Evolutionary conservation across 768 basidiomycete genomes (phyloP).

Genomic region (Kwoniella mangroviensis): DNA sequence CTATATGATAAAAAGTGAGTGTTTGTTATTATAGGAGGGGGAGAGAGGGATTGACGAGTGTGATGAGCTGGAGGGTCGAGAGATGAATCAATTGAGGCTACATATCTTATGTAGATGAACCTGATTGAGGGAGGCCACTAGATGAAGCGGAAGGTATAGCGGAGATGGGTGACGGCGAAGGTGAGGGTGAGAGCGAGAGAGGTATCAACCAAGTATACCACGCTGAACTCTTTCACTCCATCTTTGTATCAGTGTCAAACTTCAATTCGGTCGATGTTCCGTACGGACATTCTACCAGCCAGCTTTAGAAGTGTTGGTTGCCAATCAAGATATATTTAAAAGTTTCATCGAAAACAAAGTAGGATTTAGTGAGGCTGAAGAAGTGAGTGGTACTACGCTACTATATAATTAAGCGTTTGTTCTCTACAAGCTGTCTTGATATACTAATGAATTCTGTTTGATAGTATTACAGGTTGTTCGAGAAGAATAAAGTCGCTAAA

Average conservation of each 20-base stretch:
- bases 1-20: conserved; percentile 55
- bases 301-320: conserved; percentile 38
- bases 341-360: conserved; percentile 44
- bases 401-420: no score
- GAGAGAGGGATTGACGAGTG: neutral
- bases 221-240: neutral
- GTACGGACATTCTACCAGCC: conserved; percentile 37
- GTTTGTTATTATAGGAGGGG: neutral
- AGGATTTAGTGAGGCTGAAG: conserved; percentile 36
- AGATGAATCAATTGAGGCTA: no score
- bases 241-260: conserved; percentile 27
- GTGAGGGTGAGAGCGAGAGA: neutral
- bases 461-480: conserved; percentile 53
- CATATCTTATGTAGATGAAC: no score
- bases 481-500: conserved; percentile 53
- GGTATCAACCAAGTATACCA: neutral
- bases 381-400: conserved; percentile 21
- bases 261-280: conserved; percentile 52
- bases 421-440: no score
- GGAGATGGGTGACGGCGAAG: neutral
- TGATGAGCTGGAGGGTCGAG: neutral
- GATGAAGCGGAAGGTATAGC: neutral
- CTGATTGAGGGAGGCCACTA: no score
- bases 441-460: conserved; percentile 11
- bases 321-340: conserved; percentile 41